Evolutionary conservation across 306 rosid species (phyloP).

Genomic region (Acacia melanoxylon): DNA sequence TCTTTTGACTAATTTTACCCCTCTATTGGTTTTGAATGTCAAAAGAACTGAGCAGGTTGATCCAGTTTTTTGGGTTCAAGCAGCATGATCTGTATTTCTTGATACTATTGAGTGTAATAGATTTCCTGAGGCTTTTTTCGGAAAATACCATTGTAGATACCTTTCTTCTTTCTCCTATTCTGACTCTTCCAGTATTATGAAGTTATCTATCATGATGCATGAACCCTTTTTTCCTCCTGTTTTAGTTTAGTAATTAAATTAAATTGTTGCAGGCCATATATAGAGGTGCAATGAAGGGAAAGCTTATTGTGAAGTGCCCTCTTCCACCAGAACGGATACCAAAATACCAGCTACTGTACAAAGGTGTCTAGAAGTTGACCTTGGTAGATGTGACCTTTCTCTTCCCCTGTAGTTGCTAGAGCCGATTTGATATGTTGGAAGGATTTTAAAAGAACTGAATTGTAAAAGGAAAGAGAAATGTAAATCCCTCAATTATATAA

Average conservation of each 20-base stretch:
- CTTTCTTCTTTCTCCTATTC: background rate
- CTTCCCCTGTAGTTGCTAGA: background rate
- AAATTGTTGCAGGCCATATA: background rate
- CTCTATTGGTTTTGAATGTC: background rate
- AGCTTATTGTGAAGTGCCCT: background rate
- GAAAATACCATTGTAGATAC: background rate
- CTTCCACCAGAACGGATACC: background rate
- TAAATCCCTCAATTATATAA: background rate
- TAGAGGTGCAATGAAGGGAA: background rate
- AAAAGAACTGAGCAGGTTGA: background rate
- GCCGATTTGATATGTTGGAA: background rate
- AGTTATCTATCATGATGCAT: background rate
- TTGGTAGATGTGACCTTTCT: background rate
- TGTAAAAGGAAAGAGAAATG: too few relatives aligned
- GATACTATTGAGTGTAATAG: background rate
- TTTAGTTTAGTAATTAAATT: background rate
- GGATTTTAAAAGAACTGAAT: background rate
- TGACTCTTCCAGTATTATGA: background rate
- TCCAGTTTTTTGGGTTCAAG: background rate
- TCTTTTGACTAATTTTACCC: background rate
- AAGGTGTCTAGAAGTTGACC: background rate
- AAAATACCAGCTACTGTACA: background rate
- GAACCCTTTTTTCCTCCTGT: background rate
- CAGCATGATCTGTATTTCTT: background rate
- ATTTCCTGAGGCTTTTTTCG: background rate